phyloP scores from a whole-genome alignment of 106 monocot genomes.

The Vanilla planifolia region DNA sequence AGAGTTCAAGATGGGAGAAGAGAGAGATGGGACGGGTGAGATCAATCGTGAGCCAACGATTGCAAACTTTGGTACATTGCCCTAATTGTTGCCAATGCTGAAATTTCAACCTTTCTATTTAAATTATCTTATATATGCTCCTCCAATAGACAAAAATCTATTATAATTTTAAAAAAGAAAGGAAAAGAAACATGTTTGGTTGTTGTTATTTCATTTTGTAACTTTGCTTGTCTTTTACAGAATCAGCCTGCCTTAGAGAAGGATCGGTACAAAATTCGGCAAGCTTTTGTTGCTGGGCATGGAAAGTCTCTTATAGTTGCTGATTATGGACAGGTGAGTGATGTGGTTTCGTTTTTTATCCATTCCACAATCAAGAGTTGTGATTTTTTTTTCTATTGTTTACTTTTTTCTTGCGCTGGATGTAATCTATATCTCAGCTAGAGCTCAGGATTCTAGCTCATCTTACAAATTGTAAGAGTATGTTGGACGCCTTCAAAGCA shows the following conservation, averaged over 20 bases:
- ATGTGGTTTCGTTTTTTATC: not conserved
- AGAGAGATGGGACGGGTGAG: no score
- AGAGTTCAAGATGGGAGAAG: no score
- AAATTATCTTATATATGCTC: no score
- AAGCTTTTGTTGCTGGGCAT: slow-evolving; percentile 89
- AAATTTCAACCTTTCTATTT: no score
- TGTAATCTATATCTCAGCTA: slow-evolving; percentile 32
- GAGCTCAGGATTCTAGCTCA: slow-evolving; percentile 98
- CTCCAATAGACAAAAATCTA: no score
- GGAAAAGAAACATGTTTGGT: no score
- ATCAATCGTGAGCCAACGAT: no score
- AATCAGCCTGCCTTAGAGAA: slow-evolving; percentile 99
- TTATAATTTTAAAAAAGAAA: no score
- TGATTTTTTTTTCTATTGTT: not conserved
- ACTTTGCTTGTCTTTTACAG: no score
- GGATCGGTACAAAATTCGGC: slow-evolving; percentile 94
- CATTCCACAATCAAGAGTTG: not conserved
- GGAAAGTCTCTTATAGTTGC: slow-evolving; percentile 95
- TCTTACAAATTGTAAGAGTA: slow-evolving; percentile 82
- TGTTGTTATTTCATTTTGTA: no score
- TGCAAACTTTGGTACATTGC: no score
- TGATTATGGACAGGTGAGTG: slow-evolving; percentile 93
- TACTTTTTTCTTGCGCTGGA: not conserved
- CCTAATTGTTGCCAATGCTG: no score
- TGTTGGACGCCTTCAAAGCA: slow-evolving; percentile 91